Evolutionary conservation across 352 stramenopile genomes (phyloP).

Genomic region (Pythium volutum): DNA sequence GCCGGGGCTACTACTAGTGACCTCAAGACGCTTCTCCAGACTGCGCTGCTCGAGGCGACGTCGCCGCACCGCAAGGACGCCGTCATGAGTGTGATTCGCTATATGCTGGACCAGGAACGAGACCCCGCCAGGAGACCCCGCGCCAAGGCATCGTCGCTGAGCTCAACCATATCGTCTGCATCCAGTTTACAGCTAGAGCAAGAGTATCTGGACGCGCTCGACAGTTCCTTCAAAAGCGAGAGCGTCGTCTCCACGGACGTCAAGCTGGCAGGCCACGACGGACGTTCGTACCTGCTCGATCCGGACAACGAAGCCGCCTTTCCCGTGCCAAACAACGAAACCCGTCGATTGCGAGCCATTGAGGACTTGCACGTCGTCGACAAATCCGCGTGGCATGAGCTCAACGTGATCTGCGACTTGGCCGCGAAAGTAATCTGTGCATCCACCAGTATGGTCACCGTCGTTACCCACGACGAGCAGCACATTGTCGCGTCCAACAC

Average conservation of each 20-base stretch:
- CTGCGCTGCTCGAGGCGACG: slow-evolving; percentile 4
- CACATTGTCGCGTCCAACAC: slow-evolving; percentile 44
- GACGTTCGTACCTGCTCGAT: not conserved
- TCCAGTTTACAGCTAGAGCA: slow-evolving; percentile 21
- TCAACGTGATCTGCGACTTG: slow-evolving; percentile 63
- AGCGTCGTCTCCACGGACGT: not conserved
- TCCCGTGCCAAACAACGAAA: not conserved
- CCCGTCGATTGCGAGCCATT: slow-evolving; percentile 16
- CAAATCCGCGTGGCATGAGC: slow-evolving; percentile 39
- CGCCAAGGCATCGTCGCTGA: not conserved
- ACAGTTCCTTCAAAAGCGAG: not conserved
- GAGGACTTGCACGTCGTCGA: slow-evolving; percentile 22
- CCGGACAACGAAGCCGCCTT: not conserved
- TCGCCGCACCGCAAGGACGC: slow-evolving; percentile 1
- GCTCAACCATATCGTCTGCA: slow-evolving; percentile 11
- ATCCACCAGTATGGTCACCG: slow-evolving; percentile 43
- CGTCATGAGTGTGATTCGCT: slow-evolving; percentile 17
- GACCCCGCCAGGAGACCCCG: not conserved
- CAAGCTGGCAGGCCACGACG: not conserved
- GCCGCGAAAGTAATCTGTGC: slow-evolving; percentile 34
- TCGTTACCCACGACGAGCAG: slow-evolving; percentile 53
- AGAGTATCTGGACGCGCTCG: slow-evolving; percentile 33
- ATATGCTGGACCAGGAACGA: slow-evolving; percentile 18
- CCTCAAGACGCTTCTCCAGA: slow-evolving; percentile 15
- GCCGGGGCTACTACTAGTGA: not conserved